phyloP scores from a whole-genome alignment of 192 early-diverging fungal genomes.

The Chytriomyces hyalinus region DNA sequence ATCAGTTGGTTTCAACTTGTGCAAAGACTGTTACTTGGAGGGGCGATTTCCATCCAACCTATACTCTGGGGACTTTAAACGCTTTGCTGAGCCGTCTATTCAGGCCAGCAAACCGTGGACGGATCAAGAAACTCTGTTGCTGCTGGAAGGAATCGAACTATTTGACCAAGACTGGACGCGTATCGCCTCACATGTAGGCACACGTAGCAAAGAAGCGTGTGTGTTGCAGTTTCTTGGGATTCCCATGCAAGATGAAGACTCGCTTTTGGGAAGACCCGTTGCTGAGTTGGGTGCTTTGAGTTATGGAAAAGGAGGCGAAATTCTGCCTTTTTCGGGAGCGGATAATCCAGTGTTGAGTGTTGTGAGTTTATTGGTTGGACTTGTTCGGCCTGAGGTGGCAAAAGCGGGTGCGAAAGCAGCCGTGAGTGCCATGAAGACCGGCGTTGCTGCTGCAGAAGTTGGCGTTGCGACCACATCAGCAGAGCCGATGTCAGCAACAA shows the following conservation, averaged over 20 bases:
- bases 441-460: not conserved
- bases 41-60: slow-evolving; percentile 86
- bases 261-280: not conserved
- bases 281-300: slow-evolving; percentile 68
- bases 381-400: slow-evolving; percentile 88
- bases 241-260: slow-evolving; percentile 85
- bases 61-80: slow-evolving; percentile 83
- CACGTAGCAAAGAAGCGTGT: slow-evolving; percentile 88
- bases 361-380: slow-evolving; percentile 83
- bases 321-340: slow-evolving; percentile 74
- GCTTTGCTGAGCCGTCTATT: slow-evolving; percentile 44
- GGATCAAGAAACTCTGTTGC: slow-evolving; percentile 81
- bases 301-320: slow-evolving; percentile 41
- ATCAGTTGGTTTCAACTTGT: slow-evolving; percentile 63
- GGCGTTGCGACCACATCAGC: not conserved
- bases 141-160: slow-evolving; percentile 93
- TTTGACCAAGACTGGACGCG: slow-evolving; percentile 94
- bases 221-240: slow-evolving; percentile 84
- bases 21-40: slow-evolving; percentile 81
- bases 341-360: slow-evolving; percentile 93
- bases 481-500: slow-evolving; percentile 28
- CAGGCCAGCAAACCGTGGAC: slow-evolving; percentile 65
- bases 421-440: slow-evolving; percentile 63
- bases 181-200: slow-evolving; percentile 91
- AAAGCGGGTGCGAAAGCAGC: slow-evolving; percentile 86